Evolutionary conservation across 371 early-diverging fungal species (phyloP), one percentile per base, ranked within the genome.

Genomic region (Mucor circinelloides): DNA sequence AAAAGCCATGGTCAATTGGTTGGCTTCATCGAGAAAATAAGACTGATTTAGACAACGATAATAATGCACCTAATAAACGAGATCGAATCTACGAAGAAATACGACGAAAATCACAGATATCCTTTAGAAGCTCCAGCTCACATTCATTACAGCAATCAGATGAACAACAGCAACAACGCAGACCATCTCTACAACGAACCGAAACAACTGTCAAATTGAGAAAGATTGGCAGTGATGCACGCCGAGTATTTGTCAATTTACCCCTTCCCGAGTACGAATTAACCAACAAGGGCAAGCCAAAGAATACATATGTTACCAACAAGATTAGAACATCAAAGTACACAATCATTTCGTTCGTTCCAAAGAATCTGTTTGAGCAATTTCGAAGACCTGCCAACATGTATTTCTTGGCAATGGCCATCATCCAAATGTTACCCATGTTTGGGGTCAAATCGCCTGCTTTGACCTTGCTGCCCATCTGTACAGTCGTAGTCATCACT

Each of bases 321-420:
- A 83, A 84, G 46, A 90, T 96, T 67, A 78, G 88, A 30, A 96
- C 99, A 2, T 90, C 95, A 15, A 98, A 97, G 78, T 99, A 99
- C 82, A 96, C 98, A 15, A 50, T 93, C 23, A 60, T 91, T 13
- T 89, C 90, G 6, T 99, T 99, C 83, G 60, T 99, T 5, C 99
- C 99, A 19, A 93, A 97, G 70, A 98, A 99, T 78, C 68, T 99
- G 36, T 96, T 94, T 78, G 96, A 95, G 67, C 99, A 99, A 83
- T 96, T 99, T 70, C 90, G 95, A 3, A 87, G 94, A 31, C 90
- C 94, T 32, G 97, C 97, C 77, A 99, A 99, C 80, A 80, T 99
- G 64, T 99, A 98, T 83, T 99, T 99, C 77, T 80, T 97, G 58
- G 84, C 89, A 63, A 87, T 98, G 82, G 95, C 98, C 40, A 91